These are phyloP conservation scores for Colletotrichum orbiculare DNA, from an alignment of 2,329 filamentous ascomycete species.

Conservation along the genomic window DNA sequence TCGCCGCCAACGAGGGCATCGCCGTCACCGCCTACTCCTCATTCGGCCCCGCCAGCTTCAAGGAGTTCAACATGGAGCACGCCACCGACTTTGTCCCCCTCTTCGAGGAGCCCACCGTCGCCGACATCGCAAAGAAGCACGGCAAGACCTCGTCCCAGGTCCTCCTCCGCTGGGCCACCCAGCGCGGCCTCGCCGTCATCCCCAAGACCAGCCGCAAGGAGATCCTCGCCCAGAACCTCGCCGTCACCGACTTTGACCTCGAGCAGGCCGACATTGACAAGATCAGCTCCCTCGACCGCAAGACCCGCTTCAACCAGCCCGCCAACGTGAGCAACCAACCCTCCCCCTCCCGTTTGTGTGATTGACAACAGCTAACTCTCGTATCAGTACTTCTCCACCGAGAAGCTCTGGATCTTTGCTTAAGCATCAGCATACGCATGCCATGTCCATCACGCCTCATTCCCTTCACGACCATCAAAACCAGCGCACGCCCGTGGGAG, in stretches of 20 bases:
- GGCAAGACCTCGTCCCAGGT: conserved; percentile 82
- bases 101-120: conserved; percentile 76
- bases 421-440: conserved; percentile 46
- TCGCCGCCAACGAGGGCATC: conserved; percentile 77
- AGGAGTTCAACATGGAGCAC: conserved; percentile 79
- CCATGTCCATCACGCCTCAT: conserved; percentile 10
- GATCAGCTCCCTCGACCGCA: conserved; percentile 73
- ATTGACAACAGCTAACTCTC: conserved; percentile 1
- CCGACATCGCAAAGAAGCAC: conserved; percentile 74
- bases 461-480: conserved; percentile 16
- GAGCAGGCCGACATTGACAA: conserved; percentile 72
- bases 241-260: conserved; percentile 74
- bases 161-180: conserved; percentile 87
- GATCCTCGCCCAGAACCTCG: conserved; percentile 73
- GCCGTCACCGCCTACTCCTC: conserved; percentile 85
- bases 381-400: conserved; percentile 64
- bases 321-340: conserved; percentile 65
- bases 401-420: conserved; percentile 68
- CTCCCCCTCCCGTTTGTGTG: background rate
- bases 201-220: conserved; percentile 74
- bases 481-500: background rate
- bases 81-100: conserved; percentile 74
- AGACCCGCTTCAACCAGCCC: conserved; percentile 82
- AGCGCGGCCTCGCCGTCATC: conserved; percentile 83
- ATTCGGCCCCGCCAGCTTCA: conserved; percentile 82